Evolutionary conservation across 2,329 filamentous ascomycete species (phyloP), one percentile per base, ranked within the genome.

Genomic region (Colletotrichum sp.): DNA sequence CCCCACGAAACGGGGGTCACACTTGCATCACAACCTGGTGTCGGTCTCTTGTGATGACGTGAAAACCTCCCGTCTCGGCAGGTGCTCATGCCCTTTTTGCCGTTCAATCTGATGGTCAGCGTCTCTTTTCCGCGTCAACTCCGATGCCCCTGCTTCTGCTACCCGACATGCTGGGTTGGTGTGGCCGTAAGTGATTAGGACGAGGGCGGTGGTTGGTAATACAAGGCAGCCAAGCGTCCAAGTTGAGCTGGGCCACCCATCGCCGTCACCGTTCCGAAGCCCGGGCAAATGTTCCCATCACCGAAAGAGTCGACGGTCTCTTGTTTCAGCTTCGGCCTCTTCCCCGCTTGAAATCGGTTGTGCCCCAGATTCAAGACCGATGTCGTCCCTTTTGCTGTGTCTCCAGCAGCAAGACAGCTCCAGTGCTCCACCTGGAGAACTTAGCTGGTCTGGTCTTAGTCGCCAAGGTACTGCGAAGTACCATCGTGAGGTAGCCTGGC

Each of bases 1-100:
- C 70, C 70, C 73, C 73, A 73, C 64, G 70, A 73, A 72, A 76
- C 65, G 69, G 73, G 73, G 73, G 70, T 76, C 73, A 76, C 57
- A 55, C 64, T 44, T 76, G 64, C 69, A 76, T 59, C n/a, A 18
- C 36, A 69, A 64, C 70, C 69, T 26, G 49, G 52, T 66, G 66
- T 73, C 64, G 59, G 44, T 69, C 49, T 68, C 21, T 57, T 24
- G 32, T 52, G n/a, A 76, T 73, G 73, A 69, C 69, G 62, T 65
- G 70, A 59, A 73, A 49, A 26, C n/a, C 34, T 65, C 34, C 57
- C 30, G 55, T 44, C 57, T 65, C 28, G 59, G 64, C 10, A 18
- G 24, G 16, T 62, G 30, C 16, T 36, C 57, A 52, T 59, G 64
- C 21, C 57, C 57, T 49, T 13, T 34, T 60, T 21, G 70, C 30